These are phyloP conservation scores for Ceratocystiopsis sp. DNA, from an alignment of 2,329 filamentous ascomycete genomes.

Conservation along the genomic window DNA sequence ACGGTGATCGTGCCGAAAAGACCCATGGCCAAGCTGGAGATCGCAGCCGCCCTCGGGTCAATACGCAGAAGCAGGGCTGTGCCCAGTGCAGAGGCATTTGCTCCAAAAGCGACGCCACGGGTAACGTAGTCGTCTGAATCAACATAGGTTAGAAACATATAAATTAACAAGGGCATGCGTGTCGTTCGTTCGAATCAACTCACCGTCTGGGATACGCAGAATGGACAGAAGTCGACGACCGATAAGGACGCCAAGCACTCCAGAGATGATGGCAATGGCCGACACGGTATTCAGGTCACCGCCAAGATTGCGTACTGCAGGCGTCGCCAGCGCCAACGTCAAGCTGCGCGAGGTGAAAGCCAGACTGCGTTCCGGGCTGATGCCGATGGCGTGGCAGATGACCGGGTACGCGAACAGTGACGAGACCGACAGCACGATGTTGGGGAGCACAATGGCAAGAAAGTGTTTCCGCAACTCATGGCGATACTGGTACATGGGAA, in stretches of 20 bases:
- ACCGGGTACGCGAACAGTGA: constrained; percentile 41
- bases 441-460: constrained; percentile 35
- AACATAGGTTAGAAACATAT: not conserved
- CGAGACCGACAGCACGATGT: constrained; percentile 29
- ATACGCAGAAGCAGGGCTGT: constrained; percentile 38
- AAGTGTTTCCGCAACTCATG: constrained; percentile 37
- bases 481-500: constrained; percentile 45
- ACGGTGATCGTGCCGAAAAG: constrained; percentile 43
- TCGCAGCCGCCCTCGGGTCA: constrained; percentile 40
- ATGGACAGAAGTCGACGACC: constrained; percentile 29
- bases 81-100: constrained; percentile 41
- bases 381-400: constrained; percentile 36
- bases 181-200: constrained; percentile 3
- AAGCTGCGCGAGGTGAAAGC: constrained; percentile 39
- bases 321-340: constrained; percentile 42
- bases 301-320: constrained; percentile 36
- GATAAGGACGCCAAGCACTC: constrained; percentile 40
- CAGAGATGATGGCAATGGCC: constrained; percentile 40
- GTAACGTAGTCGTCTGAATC: constrained; percentile 42
- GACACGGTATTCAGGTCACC: constrained; percentile 39
- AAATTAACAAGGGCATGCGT: not conserved
- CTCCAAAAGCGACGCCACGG: constrained; percentile 42
- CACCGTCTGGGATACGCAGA: constrained; percentile 36
- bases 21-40: constrained; percentile 43
- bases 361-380: constrained; percentile 31